Evolutionary conservation across 495 filamentous ascomycete genomes (phyloP), one percentile per base, ranked within the genome.

Genomic region (Aspergillus nidulans): DNA sequence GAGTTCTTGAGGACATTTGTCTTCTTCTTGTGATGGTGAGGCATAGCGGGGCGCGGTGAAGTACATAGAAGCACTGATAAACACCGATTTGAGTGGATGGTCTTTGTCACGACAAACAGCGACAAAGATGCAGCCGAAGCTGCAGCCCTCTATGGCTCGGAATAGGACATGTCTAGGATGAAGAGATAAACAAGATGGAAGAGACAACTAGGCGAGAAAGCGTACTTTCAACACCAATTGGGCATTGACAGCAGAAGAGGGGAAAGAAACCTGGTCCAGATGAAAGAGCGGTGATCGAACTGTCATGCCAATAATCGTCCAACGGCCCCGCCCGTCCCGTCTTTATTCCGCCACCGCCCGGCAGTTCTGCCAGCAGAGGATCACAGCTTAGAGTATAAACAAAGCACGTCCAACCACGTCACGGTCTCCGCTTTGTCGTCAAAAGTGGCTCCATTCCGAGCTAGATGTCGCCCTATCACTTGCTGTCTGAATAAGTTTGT

Each of bases 1-100:
- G 57, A 63, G 45, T 66, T 66, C 26, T 63, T 53, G 36, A 52
- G 49, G 57, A 58, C 63, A 68, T 72, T 68, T 56, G 64, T 60
- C 55, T 71, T 69, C 60, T 74, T 76, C 66, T 70, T 76, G 61
- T 75, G 69, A 59, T 77, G 76, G 66, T 74, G 71, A 73, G 73
- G 68, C 76, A 79, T 79, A 70, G 71, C 72, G 73, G 71, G 73
- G 69, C 64, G 64, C 70, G 57, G 58, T 63, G 63, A 52, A 23
- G 49, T 66, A 38, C 50, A n/a, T n/a, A n/a, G n/a, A 62, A 57
- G 42, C 48, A 48, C 32, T 32, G 38, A 44, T 49, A 44, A 53
- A 62, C 62, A 58, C 55, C 60, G 60, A 61, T 59, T n/a, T 30
- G 58, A 56, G 62, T 49, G 32, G 45, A 23, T 61, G 52, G 59